phyloP scores from a whole-genome alignment of 2,329 filamentous ascomycete genomes.

The Neonectria punicea region DNA sequence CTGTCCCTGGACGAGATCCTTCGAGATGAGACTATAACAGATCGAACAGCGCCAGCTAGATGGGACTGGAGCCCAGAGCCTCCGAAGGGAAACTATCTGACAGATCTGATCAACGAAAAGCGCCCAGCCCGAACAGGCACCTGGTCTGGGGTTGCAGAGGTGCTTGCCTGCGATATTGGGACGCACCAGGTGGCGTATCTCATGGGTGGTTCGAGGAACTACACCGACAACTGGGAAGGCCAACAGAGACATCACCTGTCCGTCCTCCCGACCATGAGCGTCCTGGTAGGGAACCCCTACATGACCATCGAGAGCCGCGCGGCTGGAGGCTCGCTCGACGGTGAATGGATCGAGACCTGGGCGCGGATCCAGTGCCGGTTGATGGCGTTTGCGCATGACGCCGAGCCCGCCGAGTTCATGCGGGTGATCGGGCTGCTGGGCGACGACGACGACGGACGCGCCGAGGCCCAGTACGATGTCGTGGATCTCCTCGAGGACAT shows the following conservation, averaged over 20 bases:
- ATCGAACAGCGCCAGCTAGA: not conserved
- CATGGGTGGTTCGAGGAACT: slow-evolving; percentile 22
- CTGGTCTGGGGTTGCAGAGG: slow-evolving; percentile 38
- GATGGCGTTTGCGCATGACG: slow-evolving; percentile 42
- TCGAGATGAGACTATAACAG: not conserved
- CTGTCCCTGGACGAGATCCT: slow-evolving; percentile 2
- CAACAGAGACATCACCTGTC: slow-evolving; percentile 22
- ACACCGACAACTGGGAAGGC: slow-evolving; percentile 35
- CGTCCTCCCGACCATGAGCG: not conserved
- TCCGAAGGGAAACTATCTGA: not conserved
- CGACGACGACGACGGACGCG: slow-evolving; percentile 21
- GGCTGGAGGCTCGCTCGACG: slow-evolving; percentile 47
- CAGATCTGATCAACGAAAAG: not conserved
- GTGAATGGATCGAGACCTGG: slow-evolving; percentile 49
- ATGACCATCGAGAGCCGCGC: slow-evolving; percentile 52
- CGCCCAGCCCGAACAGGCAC: slow-evolving; percentile 11
- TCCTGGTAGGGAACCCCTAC: no score
- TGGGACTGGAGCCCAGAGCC: not conserved
- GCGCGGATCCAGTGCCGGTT: slow-evolving; percentile 47
- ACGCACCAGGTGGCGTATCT: slow-evolving; percentile 37
- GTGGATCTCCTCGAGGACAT: slow-evolving; percentile 50
- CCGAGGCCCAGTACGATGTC: slow-evolving; percentile 46
- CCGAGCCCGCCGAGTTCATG: slow-evolving; percentile 45
- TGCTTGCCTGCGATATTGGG: slow-evolving; percentile 40
- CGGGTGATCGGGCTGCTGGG: slow-evolving; percentile 38